Evolutionary conservation across 495 filamentous ascomycete genomes (phyloP), one percentile per base, ranked within the genome.

Genomic region (Podospora pseudocomata): DNA sequence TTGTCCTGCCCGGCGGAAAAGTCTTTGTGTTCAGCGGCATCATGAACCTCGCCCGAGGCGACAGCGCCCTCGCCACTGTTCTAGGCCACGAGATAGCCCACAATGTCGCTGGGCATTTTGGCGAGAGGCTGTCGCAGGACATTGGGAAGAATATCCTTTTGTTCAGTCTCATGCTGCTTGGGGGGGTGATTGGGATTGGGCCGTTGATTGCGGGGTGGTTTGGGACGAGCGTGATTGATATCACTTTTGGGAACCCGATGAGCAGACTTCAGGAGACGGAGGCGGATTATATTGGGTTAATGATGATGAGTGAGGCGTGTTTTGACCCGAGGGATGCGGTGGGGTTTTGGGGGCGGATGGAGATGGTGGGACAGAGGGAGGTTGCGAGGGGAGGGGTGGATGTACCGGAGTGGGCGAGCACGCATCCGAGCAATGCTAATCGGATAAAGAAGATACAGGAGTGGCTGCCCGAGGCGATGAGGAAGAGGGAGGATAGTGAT

Each of bases 31-130:
- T 90, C 70, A 91, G 87, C 49, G 91, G 94, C 20, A 90, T 98
- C 20, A 73, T 98, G 58, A 86, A 87, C 2, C 81, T 97, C 18
- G 91, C 90, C 60, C 65, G 80, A 56, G 86, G 83, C 63, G 91
- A 96, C 44, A 86, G 91, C 71, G 91, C 90, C 0, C 79, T 97
- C 19, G 94, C 94, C 16, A 87, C 92, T 3, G 91, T 97, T 27
- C 80, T 97, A 7, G 92, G 92, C 5, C 94, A 98, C 76, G 94
- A 97, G 80, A 96, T 98, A 67, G 92, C 92, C n/a, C 94, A 98
- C 74, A 91, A 92, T 53, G 80, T 97, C 1, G 93, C 93, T 1
- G 88, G 88, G 53, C 94, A 98, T 72, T 79, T 86, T 0, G 91
- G 85, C 2, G 94, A 98, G 79, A 81, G 88, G 11, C 85, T 96